Evolutionary conservation across 441 rosid species (phyloP).

Genomic region (Flueggea neowawraea): DNA sequence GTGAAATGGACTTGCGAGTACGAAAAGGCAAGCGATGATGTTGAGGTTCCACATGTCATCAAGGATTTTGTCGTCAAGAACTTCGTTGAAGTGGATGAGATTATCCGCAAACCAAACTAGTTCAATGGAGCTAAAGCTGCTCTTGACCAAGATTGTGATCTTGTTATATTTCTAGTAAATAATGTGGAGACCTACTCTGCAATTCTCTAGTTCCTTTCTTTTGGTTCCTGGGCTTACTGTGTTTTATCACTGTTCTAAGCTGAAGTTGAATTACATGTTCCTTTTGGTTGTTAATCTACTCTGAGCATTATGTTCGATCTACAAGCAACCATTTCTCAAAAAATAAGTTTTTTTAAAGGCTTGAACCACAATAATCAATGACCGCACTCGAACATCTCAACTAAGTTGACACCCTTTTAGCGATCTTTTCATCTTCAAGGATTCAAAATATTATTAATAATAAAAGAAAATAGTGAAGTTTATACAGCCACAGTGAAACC

Average conservation of each 20-base stretch:
- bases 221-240: not conserved
- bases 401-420: no score
- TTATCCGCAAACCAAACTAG: slow-evolving; percentile 33
- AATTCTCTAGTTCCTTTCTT: not conserved
- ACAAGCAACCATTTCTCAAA: no score
- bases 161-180: slow-evolving; percentile 10
- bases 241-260: not conserved
- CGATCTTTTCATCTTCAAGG: no score
- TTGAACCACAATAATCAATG: no score
- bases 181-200: slow-evolving; percentile 18
- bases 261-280: not conserved
- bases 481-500: no score
- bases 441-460: no score
- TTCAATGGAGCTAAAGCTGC: no score
- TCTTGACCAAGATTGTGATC: not conserved
- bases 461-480: no score
- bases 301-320: no score
- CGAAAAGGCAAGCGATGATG: slow-evolving; percentile 63
- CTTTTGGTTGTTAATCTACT: not conserved
- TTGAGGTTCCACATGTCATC: slow-evolving; percentile 64
- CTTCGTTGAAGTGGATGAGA: slow-evolving; percentile 73
- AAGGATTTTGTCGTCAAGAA: slow-evolving; percentile 80
- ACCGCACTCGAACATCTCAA: no score
- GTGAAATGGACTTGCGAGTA: slow-evolving; percentile 74
- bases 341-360: no score